A percentile compares a stretch with the other conserved stretches of the same genome.
Evolutionary conservation across 1,284 basidiomycete genomes (phyloP).

Genomic region (Anthracocystis panici-leucophaei): DNA sequence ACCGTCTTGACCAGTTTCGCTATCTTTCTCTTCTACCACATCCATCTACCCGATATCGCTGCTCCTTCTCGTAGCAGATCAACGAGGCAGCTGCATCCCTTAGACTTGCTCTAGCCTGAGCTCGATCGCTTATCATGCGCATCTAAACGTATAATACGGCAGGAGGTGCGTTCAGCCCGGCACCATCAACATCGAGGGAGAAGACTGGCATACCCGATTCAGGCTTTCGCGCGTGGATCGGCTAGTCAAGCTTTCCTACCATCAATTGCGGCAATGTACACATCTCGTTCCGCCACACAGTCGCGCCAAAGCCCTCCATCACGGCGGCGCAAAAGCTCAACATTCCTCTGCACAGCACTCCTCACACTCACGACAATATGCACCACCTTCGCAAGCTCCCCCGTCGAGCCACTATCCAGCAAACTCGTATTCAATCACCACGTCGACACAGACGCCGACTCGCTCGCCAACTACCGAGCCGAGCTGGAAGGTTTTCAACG

Average conservation of each 20-base stretch:
- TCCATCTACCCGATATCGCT: not conserved
- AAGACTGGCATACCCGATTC: not conserved
- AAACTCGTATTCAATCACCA: slow-evolving; percentile 40
- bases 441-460: slow-evolving; percentile 33
- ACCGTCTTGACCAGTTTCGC: not conserved
- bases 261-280: not conserved
- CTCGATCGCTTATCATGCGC: slow-evolving; percentile 1
- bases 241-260: not conserved
- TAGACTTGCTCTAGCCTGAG: not conserved
- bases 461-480: slow-evolving; percentile 40
- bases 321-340: not conserved
- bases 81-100: not conserved
- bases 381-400: slow-evolving; percentile 21
- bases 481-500: slow-evolving; percentile 49
- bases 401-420: slow-evolving; percentile 35
- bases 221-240: not conserved
- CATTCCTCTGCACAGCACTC: slow-evolving; percentile 7
- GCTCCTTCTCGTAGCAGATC: not conserved
- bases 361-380: slow-evolving; percentile 17
- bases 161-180: slow-evolving; percentile 8
- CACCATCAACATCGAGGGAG: not conserved
- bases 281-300: not conserved
- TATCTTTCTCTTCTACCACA: not conserved
- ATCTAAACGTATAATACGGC: not conserved
- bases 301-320: not conserved